Percentiles rank a stretch among this genome's conserved stretches.
Evolutionary conservation across 495 filamentous ascomycete genomes (phyloP).

Genomic region (Tuber microsphaerosporum): DNA sequence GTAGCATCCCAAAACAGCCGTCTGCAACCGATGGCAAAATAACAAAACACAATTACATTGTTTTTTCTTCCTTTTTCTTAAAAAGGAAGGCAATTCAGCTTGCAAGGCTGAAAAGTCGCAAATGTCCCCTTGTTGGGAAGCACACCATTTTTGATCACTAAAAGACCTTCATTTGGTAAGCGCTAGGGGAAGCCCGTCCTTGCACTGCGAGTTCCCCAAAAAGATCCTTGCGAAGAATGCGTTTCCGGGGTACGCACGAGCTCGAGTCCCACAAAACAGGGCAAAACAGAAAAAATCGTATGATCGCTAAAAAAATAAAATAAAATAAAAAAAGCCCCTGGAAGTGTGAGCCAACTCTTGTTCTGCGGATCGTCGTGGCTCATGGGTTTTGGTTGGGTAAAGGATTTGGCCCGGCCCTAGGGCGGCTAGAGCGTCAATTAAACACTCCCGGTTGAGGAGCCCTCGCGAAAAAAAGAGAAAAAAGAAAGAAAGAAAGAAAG

Average conservation of each 20-base stretch:
- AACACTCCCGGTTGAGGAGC: not conserved
- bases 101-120: conserved; percentile 7
- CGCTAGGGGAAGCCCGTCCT: conserved; percentile 2
- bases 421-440: not conserved
- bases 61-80: not conserved
- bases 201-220: conserved; percentile 17
- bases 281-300: conserved; percentile 27
- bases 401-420: not conserved
- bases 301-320: conserved; percentile 5
- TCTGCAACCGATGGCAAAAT: conserved; percentile 17
- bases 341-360: not conserved
- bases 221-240: conserved; percentile 14
- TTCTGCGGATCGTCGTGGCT: not conserved
- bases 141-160: conserved; percentile 7
- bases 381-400: not conserved
- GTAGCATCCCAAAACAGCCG: conserved; percentile 26
- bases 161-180: not conserved
- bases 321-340: not conserved
- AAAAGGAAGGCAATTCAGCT: conserved; percentile 14
- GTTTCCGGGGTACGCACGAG: not conserved
- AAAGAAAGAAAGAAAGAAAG: not conserved
- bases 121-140: not conserved
- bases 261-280: conserved; percentile 15
- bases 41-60: conserved; percentile 4
- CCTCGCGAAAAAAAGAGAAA: not conserved